Evolutionary conservation across 2,329 filamentous ascomycete species (phyloP), one percentile per base, ranked within the genome.

Genomic region (Neonectria ditissima): DNA sequence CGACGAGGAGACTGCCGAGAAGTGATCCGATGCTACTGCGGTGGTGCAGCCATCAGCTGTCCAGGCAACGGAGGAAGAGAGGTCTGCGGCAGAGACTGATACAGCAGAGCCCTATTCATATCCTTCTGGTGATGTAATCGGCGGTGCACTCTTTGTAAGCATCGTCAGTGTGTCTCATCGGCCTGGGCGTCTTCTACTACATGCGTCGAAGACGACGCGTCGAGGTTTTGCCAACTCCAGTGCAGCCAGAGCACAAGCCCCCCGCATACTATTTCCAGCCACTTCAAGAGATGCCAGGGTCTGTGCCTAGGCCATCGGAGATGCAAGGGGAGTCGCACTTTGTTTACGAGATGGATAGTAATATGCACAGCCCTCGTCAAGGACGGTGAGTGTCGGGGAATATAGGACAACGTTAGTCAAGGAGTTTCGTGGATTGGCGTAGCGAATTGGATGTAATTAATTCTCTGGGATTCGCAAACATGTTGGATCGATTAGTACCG

Each of bases 331-430:
- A 63, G 47, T 43, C 56, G 20, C 52, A 54, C 47, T 59, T 59
- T 65, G 53, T 67, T 24, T 62, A 69, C 18, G 63, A 69, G 52
- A 51, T 66, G 45, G 65, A 65, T 48, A 30, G 50, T 10, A 54
- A 53, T 41, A 13, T 37, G 14, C 41, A 34, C 37, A 47, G 30
- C 45, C 32, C 45, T 50, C 45, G 32, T 32, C 26, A 32, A 50
- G 45, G 45, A 32, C 45, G 45, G 26, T 32, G 45, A 50, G 45
- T 32, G 45, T 30, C 45, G 32, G n/a, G 45, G 26, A 28, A 50
- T 50, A 50, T 10, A 10, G 26, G 37, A 41, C 37, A 13, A 50
- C 20, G 45, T 50, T 50, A 20, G 45, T 30, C 45, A 48, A 50
- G 45, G 45, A 32, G 45, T 50, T 50, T 32, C 28, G 32, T n/a